phyloP scores from a whole-genome alignment of 164 flowering plant genomes.

The Buxus sempervirens region DNA sequence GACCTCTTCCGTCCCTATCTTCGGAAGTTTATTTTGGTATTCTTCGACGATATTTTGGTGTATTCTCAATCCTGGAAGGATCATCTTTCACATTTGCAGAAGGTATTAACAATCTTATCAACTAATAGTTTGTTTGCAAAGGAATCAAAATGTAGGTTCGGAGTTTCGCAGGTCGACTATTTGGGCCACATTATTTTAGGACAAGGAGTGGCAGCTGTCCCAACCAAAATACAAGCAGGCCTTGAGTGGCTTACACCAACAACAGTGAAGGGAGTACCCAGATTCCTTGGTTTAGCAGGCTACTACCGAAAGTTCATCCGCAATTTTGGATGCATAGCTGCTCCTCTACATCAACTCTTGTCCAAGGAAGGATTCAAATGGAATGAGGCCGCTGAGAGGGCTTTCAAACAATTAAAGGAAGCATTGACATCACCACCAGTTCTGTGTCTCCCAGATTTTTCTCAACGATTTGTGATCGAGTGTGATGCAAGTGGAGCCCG shows the following conservation, averaged over 20 bases:
- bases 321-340: constrained; percentile 1
- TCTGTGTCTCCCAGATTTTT: constrained; percentile 12
- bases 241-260: constrained; percentile 12
- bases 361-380: constrained; percentile 10
- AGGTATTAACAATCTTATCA: too few relatives aligned
- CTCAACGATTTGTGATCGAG: neutral
- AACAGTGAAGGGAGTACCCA: neutral
- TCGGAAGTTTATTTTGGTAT: too few relatives aligned
- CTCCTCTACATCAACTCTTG: constrained; percentile 6
- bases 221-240: constrained; percentile 9
- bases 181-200: too few relatives aligned
- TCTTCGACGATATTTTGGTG: too few relatives aligned
- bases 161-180: too few relatives aligned
- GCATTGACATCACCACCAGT: constrained; percentile 3
- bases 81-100: too few relatives aligned
- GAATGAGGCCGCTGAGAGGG: constrained; percentile 2
- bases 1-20: too few relatives aligned
- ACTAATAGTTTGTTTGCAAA: too few relatives aligned
- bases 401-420: constrained; percentile 9
- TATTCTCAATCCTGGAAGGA: too few relatives aligned
- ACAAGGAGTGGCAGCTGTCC: too few relatives aligned
- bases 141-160: too few relatives aligned
- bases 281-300: neutral
- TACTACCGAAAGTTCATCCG: constrained; percentile 3
- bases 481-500: neutral